Conservation (phyloP, 768 basidiomycete species). For the Mrakia hoshinonis region DNA sequence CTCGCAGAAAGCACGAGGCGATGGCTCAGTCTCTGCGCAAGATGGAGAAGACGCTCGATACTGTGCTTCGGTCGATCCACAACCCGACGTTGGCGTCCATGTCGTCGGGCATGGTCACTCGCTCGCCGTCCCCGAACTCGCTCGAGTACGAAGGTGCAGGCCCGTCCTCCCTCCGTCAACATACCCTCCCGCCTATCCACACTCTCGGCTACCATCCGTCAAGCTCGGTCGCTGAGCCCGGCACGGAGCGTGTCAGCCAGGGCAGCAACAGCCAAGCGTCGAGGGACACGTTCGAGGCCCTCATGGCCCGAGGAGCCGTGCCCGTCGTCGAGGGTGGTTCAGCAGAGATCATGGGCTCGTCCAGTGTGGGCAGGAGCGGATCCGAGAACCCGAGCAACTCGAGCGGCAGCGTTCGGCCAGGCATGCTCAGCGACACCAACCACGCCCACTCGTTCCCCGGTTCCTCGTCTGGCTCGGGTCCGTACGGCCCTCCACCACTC, state of each 20-base stretch:
- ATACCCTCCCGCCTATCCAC: not conserved
- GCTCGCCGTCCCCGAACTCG: slow-evolving; percentile 59
- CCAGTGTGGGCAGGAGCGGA: not conserved
- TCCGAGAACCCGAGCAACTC: not conserved
- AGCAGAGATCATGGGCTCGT: not conserved
- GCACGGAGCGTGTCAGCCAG: not conserved
- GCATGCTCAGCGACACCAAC: not conserved
- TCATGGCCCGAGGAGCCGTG: not conserved
- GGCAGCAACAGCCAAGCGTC: slow-evolving; percentile 6
- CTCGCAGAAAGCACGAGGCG: slow-evolving; percentile 32
- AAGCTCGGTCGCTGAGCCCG: not conserved
- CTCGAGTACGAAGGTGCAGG: slow-evolving; percentile 28
- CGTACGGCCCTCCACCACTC: not conserved
- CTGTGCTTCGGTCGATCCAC: slow-evolving; percentile 68
- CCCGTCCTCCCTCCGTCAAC: not conserved
- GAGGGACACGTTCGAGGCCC: not conserved
- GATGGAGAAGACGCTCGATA: slow-evolving; percentile 71
- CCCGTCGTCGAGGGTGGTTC: not conserved
- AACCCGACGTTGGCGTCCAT: slow-evolving; percentile 55
- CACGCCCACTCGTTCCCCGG: not conserved
- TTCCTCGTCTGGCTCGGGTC: not conserved
- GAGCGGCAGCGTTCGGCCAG: not conserved
- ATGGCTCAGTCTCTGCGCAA: slow-evolving; percentile 58
- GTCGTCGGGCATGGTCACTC: slow-evolving; percentile 68
- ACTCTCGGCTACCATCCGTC: not conserved